Conservation (phyloP, 116 monocot genomes). For the Phalaenopsis hybrid region DNA sequence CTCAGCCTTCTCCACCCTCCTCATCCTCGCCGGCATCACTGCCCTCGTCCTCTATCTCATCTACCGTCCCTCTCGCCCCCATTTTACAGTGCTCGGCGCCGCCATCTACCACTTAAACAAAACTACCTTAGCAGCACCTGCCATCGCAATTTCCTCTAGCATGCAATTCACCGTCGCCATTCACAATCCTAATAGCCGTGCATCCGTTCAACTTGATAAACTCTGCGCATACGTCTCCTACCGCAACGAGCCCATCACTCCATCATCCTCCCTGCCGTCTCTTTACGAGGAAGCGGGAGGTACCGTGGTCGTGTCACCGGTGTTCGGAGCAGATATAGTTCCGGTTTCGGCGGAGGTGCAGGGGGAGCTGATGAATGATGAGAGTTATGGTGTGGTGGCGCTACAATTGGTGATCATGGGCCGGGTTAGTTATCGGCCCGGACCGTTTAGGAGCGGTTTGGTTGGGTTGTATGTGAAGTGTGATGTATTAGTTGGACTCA, state of each 20-base stretch:
- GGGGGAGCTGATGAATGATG: conserved; percentile 46
- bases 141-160: conserved; percentile 39
- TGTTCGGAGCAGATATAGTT: conserved; percentile 40
- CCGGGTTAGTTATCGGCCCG: conserved; percentile 46
- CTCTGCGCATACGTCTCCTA: conserved; percentile 53
- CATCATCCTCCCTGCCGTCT: conserved; percentile 40
- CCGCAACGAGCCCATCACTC: conserved; percentile 62
- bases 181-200: conserved; percentile 63
- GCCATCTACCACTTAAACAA: conserved; percentile 47
- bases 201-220: conserved; percentile 52
- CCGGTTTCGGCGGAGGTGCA: conserved; percentile 55
- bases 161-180: conserved; percentile 67
- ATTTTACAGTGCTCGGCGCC: conserved; percentile 47
- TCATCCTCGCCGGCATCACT: conserved; percentile 56
- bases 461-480: conserved; percentile 48
- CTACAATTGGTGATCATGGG: conserved; percentile 63
- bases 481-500: conserved; percentile 50
- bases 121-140: conserved; percentile 17
- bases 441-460: conserved; percentile 57
- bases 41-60: conserved; percentile 69
- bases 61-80: conserved; percentile 69
- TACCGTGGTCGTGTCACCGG: conserved; percentile 54
- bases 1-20: conserved; percentile 16
- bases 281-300: conserved; percentile 38
- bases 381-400: conserved; percentile 54